Base-by-base conservation (phyloP, 2,329 filamentous ascomycete genomes). In the Tolypocladium tropicale region DNA sequence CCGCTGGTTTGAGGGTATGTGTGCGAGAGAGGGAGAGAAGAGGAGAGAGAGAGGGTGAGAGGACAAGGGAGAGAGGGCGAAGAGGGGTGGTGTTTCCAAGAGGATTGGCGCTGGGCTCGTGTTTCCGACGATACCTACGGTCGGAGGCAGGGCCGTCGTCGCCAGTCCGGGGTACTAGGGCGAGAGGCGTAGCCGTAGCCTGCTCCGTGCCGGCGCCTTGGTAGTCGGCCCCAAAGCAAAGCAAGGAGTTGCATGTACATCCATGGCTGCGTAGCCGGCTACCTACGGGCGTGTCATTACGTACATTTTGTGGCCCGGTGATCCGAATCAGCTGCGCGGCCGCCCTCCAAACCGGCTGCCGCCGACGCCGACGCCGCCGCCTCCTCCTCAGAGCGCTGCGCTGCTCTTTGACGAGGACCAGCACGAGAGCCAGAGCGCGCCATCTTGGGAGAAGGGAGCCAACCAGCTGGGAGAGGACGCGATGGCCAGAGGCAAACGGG, bases 231-330 rank as follows among this genome's bases (percentile, higher is more conserved):
- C n/a, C n/a, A n/a, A n/a, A n/a, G 2, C 46, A 50, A 32, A 33
- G 46, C 46, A 50, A 6, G 12, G 28, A 50, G 46, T 5, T 14
- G 4, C 28, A 33, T 6, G 46, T 21, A 21, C 18, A 12, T 39
- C 18, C 18, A 2, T 9, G 46, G 43, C 46, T 6, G 32, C 0
- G 21, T 30, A 25, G 6, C 34, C 57, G 57, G 54, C 39, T 56
- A 60, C 52, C 28, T 37, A 39, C 58, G 51, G 57, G 39, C 49
- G 50, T 28, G 50, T 50, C 33, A 51, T 58, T 58, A 58, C 58
- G 58, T 58, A 58, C 56, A 37, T 25, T 37, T 23, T 25, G 56
- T 52, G 54, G 53, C 53, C 56, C 57, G 55, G 58, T 60, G 58
- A 60, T 56, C 28, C 51, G 37, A 32, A 30, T 58, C 58, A 58